A percentile compares a stretch with the other conserved stretches of the same genome.
phyloP scores from a whole-genome alignment of 1,284 basidiomycete species.

The Rhizoctonia solani region DNA sequence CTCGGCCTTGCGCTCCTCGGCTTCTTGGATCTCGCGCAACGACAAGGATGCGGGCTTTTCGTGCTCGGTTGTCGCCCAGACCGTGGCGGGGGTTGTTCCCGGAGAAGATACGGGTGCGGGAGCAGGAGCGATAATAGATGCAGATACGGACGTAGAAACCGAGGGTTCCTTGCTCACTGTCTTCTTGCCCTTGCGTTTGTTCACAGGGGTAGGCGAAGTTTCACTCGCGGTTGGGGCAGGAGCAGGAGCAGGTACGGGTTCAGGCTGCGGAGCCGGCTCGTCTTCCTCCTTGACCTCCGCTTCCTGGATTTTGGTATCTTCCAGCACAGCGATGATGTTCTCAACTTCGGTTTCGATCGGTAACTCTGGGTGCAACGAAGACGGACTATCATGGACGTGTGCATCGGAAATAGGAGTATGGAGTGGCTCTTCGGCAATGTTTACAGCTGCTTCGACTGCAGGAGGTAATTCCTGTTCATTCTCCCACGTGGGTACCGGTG shows the following conservation, averaged over 20 bases:
- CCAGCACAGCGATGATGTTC: background rate
- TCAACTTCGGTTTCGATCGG: conserved; percentile 38
- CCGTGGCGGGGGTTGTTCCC: conserved; percentile 40
- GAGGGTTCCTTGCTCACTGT: conserved; percentile 38
- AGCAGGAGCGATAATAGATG: conserved; percentile 34
- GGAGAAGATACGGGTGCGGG: conserved; percentile 41
- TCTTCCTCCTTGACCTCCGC: too few relatives aligned
- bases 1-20: conserved; percentile 76
- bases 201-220: conserved; percentile 37
- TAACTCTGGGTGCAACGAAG: background rate
- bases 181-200: conserved; percentile 41
- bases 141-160: conserved; percentile 37
- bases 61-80: conserved; percentile 19
- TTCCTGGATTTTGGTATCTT: conserved; percentile 1
- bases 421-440: background rate
- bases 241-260: conserved; percentile 45
- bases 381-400: conserved; percentile 6
- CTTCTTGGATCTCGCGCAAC: conserved; percentile 94
- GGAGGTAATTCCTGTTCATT: background rate
- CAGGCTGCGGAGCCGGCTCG: conserved; percentile 42
- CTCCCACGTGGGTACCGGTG: conserved; percentile 4
- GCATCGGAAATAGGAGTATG: conserved; percentile 2
- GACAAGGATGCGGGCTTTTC: conserved; percentile 55
- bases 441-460: conserved; percentile 17
- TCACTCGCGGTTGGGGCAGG: conserved; percentile 40